Evolutionary conservation across 2,329 filamentous ascomycete species (phyloP).

Genomic region (Aspergillus floridensis): DNA sequence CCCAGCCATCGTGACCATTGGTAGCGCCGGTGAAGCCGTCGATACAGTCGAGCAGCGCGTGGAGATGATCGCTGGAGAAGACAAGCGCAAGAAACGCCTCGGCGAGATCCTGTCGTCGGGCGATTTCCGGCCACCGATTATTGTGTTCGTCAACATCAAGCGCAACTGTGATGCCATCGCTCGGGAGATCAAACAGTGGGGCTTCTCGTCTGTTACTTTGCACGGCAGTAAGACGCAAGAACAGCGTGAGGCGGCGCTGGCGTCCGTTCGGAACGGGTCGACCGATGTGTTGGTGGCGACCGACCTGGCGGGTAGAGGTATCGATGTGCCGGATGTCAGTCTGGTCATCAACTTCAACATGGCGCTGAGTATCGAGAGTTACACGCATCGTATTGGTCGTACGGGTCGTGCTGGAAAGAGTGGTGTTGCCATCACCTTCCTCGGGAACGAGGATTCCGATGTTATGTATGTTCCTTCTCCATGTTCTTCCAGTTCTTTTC

Average conservation of each 20-base stretch:
- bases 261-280: slow-evolving; percentile 73
- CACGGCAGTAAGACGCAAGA: slow-evolving; percentile 98
- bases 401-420: slow-evolving; percentile 97
- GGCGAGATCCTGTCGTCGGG: slow-evolving; percentile 78
- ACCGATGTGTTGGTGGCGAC: slow-evolving; percentile 92
- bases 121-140: slow-evolving; percentile 84
- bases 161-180: slow-evolving; percentile 96
- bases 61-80: slow-evolving; percentile 85
- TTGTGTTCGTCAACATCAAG: slow-evolving; percentile 99
- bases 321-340: slow-evolving; percentile 90
- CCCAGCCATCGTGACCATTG: slow-evolving; percentile 91
- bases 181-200: slow-evolving; percentile 89
- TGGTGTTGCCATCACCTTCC: slow-evolving; percentile 92
- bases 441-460: slow-evolving; percentile 85
- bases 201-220: slow-evolving; percentile 82
- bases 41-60: slow-evolving; percentile 97
- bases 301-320: slow-evolving; percentile 93
- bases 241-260: slow-evolving; percentile 89
- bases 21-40: slow-evolving; percentile 90
- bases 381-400: slow-evolving; percentile 94
- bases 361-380: slow-evolving; percentile 87
- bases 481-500: background rate
- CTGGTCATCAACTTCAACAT: slow-evolving; percentile 99
- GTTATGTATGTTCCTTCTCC: slow-evolving; percentile 61
- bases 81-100: slow-evolving; percentile 95